Evolutionary conservation across 1,284 basidiomycete genomes (phyloP).

Genomic region (Microbotryum saponariae): DNA sequence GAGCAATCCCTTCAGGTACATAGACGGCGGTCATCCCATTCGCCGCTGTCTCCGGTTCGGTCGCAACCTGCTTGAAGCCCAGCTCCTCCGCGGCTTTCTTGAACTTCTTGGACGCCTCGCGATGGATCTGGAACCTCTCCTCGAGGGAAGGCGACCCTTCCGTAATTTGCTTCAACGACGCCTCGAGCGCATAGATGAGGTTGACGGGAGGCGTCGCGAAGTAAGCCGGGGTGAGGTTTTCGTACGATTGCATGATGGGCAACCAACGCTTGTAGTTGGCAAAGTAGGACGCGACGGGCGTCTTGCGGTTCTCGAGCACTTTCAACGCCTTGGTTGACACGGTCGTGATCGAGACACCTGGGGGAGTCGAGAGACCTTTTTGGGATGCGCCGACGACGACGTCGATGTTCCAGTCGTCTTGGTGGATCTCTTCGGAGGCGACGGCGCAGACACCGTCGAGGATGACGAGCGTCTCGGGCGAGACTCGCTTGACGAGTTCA

Average conservation of each 20-base stretch:
- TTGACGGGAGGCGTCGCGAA: conserved; percentile 80
- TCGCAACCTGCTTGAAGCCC: conserved; percentile 64
- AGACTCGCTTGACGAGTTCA: conserved; percentile 64
- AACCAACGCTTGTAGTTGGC: conserved; percentile 88
- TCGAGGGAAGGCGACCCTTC: conserved; percentile 56
- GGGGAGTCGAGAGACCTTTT: conserved; percentile 92
- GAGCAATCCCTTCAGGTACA: conserved; percentile 66
- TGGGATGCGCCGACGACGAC: conserved; percentile 78
- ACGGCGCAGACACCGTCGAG: conserved; percentile 94
- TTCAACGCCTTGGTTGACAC: conserved; percentile 74
- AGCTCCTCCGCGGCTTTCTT: conserved; percentile 62
- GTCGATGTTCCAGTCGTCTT: conserved; percentile 92
- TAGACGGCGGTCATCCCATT: conserved; percentile 73
- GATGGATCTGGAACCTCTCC: conserved; percentile 72
- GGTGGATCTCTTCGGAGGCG: conserved; percentile 84
- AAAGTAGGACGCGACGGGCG: conserved; percentile 73
- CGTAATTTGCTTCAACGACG: conserved; percentile 67
- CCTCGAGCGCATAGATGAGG: conserved; percentile 82
- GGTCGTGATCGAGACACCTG: conserved; percentile 79
- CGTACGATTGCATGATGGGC: conserved; percentile 87
- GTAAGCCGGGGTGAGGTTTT: conserved; percentile 59
- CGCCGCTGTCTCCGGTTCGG: conserved; percentile 58
- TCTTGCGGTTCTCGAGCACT: conserved; percentile 60
- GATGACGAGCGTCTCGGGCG: conserved; percentile 77
- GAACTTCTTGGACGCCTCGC: conserved; percentile 61